Conservation (phyloP, 805 yeast genomes). For the Teunomyces stri region DNA sequence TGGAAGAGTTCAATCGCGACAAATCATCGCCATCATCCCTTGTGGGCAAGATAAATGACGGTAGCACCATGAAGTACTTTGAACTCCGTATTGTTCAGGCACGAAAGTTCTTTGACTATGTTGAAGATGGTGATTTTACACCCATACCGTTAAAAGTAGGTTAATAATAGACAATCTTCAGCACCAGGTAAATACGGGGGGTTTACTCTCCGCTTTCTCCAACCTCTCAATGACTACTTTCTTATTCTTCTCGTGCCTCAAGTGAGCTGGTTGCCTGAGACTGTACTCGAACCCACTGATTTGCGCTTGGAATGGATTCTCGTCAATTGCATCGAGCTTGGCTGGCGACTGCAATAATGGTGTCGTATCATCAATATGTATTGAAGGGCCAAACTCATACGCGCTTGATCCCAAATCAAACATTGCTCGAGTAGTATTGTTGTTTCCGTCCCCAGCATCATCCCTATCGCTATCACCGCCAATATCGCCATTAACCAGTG, state of each 20-base stretch:
- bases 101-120: slow-evolving; percentile 35
- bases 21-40: slow-evolving; percentile 2
- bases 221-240: slow-evolving; percentile 59
- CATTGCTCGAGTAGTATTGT: slow-evolving; percentile 18
- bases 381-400: slow-evolving; percentile 12
- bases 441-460: too few relatives aligned
- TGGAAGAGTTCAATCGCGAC: slow-evolving; percentile 19
- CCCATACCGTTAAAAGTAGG: neutral
- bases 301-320: neutral
- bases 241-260: slow-evolving; percentile 16
- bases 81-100: slow-evolving; percentile 71
- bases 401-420: slow-evolving; percentile 40
- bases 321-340: neutral
- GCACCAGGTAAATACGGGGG: slow-evolving; percentile 72
- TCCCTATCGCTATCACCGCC: too few relatives aligned
- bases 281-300: slow-evolving; percentile 12
- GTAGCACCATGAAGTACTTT: slow-evolving; percentile 61
- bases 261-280: neutral
- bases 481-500: slow-evolving; percentile 19
- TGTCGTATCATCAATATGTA: slow-evolving; percentile 1
- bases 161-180: slow-evolving; percentile 15
- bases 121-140: slow-evolving; percentile 21
- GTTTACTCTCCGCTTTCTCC: slow-evolving; percentile 50
- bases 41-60: slow-evolving; percentile 53
- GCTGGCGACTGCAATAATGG: slow-evolving; percentile 1